Base-by-base conservation (phyloP, 495 filamentous ascomycete genomes). In the Xylaria castorea region DNA sequence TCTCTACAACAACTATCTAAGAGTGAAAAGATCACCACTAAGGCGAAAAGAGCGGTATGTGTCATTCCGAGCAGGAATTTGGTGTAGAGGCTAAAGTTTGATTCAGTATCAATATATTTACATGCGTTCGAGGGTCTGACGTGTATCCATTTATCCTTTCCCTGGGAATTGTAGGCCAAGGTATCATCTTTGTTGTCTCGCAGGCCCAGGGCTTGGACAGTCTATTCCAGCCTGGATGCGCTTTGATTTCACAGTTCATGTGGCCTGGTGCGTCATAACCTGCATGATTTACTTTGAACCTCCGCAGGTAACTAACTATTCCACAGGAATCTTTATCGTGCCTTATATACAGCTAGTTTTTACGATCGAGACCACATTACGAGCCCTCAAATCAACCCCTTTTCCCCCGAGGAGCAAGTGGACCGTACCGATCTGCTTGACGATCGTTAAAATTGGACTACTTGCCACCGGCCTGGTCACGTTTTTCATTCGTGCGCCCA, bases 291-390 rank as follows among this genome's bases (percentile, higher is more conserved):
- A 14, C n/a, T 36, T 34, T 3, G n/a, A 16, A 7, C 12, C 38
- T 61, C 25, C 5, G 18, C 40, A 25, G 12, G n/a, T 25, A 36
- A 50, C 22, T 70, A 61, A 70, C 55, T 48, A 7, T 14, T 27
- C 20, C 32, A 1, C 66, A 87, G 85, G 81, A n/a, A 77, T 85
- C 14, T 87, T 87, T 66, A 77, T 87, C 60, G 85, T 80, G 5
- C 85, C 85, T 16, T 86, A 83, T 55, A 84, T 81, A 20, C 85
- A 87, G 64, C 73, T 87, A 14, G 80, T 84, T 36, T 85, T 86
- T 51, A 81, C 78, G 16, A 46, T 84, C 42, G 85, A 87, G 62
- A 75, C 81, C n/a, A 74, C 82, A 16, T 64, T 83, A 22, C 79
- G 84, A 71, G 83, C 79, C n/a, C 64, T 85, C n/a, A 76, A 50